Evolutionary conservation across 2,329 filamentous ascomycete species (phyloP), one percentile per base, ranked within the genome.

Genomic region (Aureobasidium sp.): DNA sequence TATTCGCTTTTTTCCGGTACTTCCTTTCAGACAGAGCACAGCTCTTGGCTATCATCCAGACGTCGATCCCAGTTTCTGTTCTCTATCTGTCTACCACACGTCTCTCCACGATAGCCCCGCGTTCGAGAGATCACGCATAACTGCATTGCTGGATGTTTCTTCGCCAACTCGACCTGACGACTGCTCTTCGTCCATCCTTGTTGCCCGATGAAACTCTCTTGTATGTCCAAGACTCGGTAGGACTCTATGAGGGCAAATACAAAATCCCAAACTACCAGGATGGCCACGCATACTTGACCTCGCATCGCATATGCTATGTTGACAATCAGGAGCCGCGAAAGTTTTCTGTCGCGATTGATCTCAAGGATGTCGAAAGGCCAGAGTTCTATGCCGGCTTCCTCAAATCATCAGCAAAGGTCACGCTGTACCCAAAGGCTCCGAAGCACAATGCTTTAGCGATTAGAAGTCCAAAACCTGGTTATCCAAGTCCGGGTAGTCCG

Each of bases 191-290:
- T 81, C 94, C 94, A 70, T 89, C 88, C 65, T 88, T 97, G 74
- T 84, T 96, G 68, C 89, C 91, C 71, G 94, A 97, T 81, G 94
- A 99, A 83, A 89, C 90, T 68, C 82, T 97, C 61, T 83, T 99
- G 64, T 97, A 96, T 78, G 93, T 99, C 63, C 93, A 97, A 79
- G 92, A 97, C 81, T 92, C 91, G 75, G 92, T 99, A 70, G 94
- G 94, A 68, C 82, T 99, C 65, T 99, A 99, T 79, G 91, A 97
- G 82, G 94, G 94, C 68, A 97, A 97, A 79, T 94, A 87, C 79
- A 99, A 99, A 79, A 87, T 99, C 61, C 88, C 90, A 39, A 87
- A 92, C 71, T 91, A 95, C 67, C 94, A 99, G 74, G 91, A 96
- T 78, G 94, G 94, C 57, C 91, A 97, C 78, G 91, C 94, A 61